phyloP scores from a whole-genome alignment of 331 rosid genomes.

The Malus hybrid region DNA sequence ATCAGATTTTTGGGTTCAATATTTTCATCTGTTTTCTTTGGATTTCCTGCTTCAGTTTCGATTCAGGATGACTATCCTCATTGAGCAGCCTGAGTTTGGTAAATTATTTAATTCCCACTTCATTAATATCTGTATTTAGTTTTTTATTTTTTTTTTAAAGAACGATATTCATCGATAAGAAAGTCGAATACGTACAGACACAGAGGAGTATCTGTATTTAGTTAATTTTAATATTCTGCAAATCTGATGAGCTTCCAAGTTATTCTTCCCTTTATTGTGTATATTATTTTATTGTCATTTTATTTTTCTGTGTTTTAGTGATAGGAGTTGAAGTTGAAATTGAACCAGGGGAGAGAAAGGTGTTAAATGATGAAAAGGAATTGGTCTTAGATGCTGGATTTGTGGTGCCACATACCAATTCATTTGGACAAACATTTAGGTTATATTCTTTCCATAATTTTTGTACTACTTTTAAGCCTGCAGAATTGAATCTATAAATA shows the following conservation, averaged over 20 bases:
- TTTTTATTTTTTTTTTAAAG: background rate
- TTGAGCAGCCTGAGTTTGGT: conserved; percentile 45
- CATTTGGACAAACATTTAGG: conserved; percentile 77
- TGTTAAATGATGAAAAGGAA: conserved; percentile 30
- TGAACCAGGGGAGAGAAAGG: conserved; percentile 33
- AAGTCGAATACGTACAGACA: too few relatives aligned
- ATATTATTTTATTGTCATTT: background rate
- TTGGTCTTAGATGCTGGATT: conserved; percentile 51
- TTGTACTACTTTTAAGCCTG: background rate
- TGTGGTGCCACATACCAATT: conserved; percentile 44
- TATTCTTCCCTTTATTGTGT: too few relatives aligned
- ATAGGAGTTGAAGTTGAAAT: conserved; percentile 29
- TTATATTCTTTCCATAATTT: background rate
- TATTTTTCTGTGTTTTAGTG: background rate
- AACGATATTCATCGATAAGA: too few relatives aligned
- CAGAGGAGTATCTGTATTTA: too few relatives aligned
- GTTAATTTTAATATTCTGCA: too few relatives aligned
- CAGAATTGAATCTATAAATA: background rate
- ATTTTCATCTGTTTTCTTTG: background rate
- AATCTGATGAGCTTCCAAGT: too few relatives aligned
- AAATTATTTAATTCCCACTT: background rate
- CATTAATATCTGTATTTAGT: background rate
- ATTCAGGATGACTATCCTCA: conserved; percentile 53
- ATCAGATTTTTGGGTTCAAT: background rate
- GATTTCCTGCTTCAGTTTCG: background rate